Evolutionary conservation across 2,329 filamentous ascomycete genomes (phyloP), one percentile per base, ranked within the genome.

Genomic region (Pseudocercospora eumusae): DNA sequence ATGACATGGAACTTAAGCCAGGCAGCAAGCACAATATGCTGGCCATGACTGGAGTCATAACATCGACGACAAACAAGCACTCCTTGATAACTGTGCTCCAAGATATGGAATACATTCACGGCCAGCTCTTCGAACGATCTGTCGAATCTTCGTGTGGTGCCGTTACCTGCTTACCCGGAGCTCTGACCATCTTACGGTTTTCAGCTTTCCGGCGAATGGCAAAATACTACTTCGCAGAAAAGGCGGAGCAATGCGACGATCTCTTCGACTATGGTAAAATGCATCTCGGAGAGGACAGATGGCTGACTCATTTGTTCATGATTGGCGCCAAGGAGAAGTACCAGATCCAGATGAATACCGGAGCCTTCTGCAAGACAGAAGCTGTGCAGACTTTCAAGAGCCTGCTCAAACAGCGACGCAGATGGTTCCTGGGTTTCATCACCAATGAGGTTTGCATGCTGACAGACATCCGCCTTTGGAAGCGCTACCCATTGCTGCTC

Each of bases 361-460:
- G 92, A 59, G 95, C 93, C 7, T 98, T 98, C 75, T 98, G 95
- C 84, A 98, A 98, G 79, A 98, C 95, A 0, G 93, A 98, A 76
- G 93, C 95, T 23, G 93, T 97, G 18, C 92, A 96, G 77, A 92
- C 89, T 2, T 93, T 93, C 76, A 80, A 80, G 61, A 92, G 90
- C 69, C 84, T 99, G 52, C 83, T 97, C 75, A 97, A 98, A 81
- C 95, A 99, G 80, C 88, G 95, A 63, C 88, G 93, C 59, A 86
- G 95, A 73, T 99, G 95, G 95, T 98, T 98, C 75, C 82, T 98
- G 47, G 93, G 93, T 28, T 97, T 96, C 77, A 93, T 98, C 78
- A 97, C 93, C 15, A 99, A 99, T 76, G 93, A 98, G 76, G 93
- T 92, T 7, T 97, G 93, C 79, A 97, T 98, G 95, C 81, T 99